Evolutionary conservation across 768 basidiomycete genomes (phyloP).

Genomic region (Mycena filopes): DNA sequence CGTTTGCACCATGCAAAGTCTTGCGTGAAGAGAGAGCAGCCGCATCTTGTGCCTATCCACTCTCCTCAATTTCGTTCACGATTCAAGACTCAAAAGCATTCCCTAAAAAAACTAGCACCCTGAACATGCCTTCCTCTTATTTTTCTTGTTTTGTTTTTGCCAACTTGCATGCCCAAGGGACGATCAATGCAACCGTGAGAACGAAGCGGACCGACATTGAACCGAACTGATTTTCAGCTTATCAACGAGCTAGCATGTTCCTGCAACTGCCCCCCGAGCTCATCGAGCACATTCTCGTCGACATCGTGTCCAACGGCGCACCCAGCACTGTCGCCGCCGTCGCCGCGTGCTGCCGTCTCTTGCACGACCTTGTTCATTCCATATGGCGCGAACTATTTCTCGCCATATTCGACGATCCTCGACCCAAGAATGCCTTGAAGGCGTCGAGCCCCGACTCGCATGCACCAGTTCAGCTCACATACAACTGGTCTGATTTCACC

Average conservation of each 20-base stretch:
- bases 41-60: too few relatives aligned
- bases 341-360: constrained; percentile 44
- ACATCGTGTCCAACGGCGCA: constrained; percentile 26
- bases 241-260: constrained; percentile 13
- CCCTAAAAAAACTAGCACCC: too few relatives aligned
- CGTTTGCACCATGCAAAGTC: too few relatives aligned
- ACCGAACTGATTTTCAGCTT: too few relatives aligned
- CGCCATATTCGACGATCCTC: constrained; percentile 61
- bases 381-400: constrained; percentile 63
- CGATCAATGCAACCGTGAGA: too few relatives aligned
- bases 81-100: too few relatives aligned
- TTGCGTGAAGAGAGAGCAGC: too few relatives aligned
- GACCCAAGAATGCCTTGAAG: constrained; percentile 39
- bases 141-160: too few relatives aligned
- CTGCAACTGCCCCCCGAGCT: constrained; percentile 49
- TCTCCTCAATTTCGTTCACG: too few relatives aligned
- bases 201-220: too few relatives aligned
- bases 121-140: too few relatives aligned
- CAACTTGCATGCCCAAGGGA: too few relatives aligned
- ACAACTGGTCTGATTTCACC: constrained; percentile 33
- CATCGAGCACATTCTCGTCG: constrained; percentile 48
- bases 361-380: constrained; percentile 51
- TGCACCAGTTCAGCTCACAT: constrained; percentile 27
- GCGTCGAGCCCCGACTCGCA: constrained; percentile 6
- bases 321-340: constrained; percentile 43